Percentiles rank a stretch among this genome's conserved stretches.
Conservation (phyloP, 2,329 filamentous ascomycete species). For the Alternaria arbusti region DNA sequence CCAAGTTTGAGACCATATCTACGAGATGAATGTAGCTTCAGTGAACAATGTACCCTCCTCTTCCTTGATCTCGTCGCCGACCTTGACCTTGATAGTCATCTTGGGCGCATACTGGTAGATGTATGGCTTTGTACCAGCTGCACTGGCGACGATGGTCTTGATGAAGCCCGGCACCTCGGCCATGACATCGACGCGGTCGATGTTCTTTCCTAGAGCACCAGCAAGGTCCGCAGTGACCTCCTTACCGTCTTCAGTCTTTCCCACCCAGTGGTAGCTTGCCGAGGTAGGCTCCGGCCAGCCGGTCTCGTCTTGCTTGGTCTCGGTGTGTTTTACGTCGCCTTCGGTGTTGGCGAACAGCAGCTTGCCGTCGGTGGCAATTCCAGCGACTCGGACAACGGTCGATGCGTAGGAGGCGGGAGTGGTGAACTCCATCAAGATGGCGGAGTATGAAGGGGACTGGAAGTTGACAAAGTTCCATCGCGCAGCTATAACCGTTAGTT, state of each 20-base stretch:
- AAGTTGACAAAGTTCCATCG: conserved; percentile 95
- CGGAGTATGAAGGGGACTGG: conserved; percentile 85
- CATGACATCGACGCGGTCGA: conserved; percentile 94
- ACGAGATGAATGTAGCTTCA: conserved; percentile 96
- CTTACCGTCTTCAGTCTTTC: conserved; percentile 78
- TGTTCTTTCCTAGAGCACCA: conserved; percentile 69
- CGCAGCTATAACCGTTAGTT: conserved; percentile 60
- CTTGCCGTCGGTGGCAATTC: conserved; percentile 79
- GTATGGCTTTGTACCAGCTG: conserved; percentile 92
- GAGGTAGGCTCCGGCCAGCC: conserved; percentile 87
- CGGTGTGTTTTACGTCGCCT: conserved; percentile 72
- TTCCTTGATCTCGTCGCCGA: conserved; percentile 77
- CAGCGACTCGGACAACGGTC: conserved; percentile 82
- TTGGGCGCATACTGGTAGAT: conserved; percentile 91
- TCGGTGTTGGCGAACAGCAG: conserved; percentile 74
- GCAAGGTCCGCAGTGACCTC: conserved; percentile 72
- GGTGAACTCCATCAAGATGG: conserved; percentile 93
- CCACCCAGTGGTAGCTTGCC: conserved; percentile 78
- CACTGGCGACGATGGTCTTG: conserved; percentile 88
- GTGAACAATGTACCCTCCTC: conserved; percentile 83
- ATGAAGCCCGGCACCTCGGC: conserved; percentile 94
- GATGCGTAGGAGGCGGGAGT: conserved; percentile 92
- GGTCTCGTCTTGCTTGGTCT: conserved; percentile 76
- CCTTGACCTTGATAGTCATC: conserved; percentile 80
- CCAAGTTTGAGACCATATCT: conserved; percentile 26